Base-by-base conservation (phyloP, 352 stramenopile species). In the Blastocystis sp. region DNA sequence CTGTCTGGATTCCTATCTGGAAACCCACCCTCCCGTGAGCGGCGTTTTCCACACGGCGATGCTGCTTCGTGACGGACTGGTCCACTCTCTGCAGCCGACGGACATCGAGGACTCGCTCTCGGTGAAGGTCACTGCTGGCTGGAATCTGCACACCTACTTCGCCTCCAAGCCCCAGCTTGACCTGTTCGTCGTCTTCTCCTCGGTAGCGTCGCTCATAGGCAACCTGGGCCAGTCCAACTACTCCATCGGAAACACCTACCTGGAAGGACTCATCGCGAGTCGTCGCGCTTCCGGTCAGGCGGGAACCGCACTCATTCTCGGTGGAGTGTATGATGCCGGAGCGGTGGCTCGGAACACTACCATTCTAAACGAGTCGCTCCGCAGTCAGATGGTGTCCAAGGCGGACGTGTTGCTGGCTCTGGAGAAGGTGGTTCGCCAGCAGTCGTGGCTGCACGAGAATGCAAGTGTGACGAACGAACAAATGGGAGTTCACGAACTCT, bases 171-270 rank as follows among this genome's bases (percentile, higher is more conserved):
- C 69, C 1, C n/a, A 9, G 0, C 57, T 85, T 16, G 75, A 85
- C n/a, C 42, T 85, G 4, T 85, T 85, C 44, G 27, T 85, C 8
- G 57, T 72, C 14, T 72, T 85, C 27, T 73, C 49, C n/a, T 85
- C 75, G 1, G 65, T 85, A 14, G 42, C 49, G 4, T 21, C 57
- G 11, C 27, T 85, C 29, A 21, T 85, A 11, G 75, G 75, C 27
- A 85, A 85, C 29, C 54, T 76, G n/a, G 75, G 75, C 0, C 75
- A 85, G 51, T 72, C 75, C 6, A 85, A 85, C 29, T 85, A 85
- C 51, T 69, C 48, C 29, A n/a, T 46, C 29, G 75, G 75, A 56
- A 85, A 85, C 32, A 53, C 42, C 6, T 40, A 27, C 3, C 44
- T 85, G 29, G 75, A 85, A 48, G 75, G 75, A 21, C 44, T 85